Evolutionary conservation across 345 rosid species (phyloP), one percentile per base, ranked within the genome.

Genomic region (Eucalyptus leucophloia): DNA sequence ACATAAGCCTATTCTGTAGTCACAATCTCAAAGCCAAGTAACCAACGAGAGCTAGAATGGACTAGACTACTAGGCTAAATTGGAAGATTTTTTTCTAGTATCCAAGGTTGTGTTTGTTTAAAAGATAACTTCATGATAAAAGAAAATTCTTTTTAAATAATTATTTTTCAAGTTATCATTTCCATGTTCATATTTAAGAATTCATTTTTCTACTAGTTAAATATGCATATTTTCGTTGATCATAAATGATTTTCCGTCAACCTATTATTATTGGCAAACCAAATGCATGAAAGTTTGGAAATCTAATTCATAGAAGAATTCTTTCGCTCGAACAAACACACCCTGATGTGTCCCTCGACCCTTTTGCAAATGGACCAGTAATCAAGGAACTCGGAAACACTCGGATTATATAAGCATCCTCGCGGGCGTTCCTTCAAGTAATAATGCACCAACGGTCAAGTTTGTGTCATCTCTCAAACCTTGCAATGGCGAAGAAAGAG

Each of bases 231-330:
- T 34, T 72, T 18, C 2, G 34, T 19, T 6, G 7, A 3, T 2
- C 3, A 24, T 37, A 21, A 37, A 72, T 37, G 28, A 72, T 37
- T 72, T 72, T 19, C 15, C 0, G 0, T 37, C 1, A 4, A 37
- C 2, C 0, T 16, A 37, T 10, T 4, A 72, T 19, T 72, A 3
- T 72, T 2, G 0, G 4, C 14, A 19, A 72, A 72, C 3, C 2
- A 19, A 72, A 72, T 0, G 0, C 2, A 0, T 10, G 23, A 72
- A 72, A 72, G 24, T 19, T 2, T 0, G 2, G 1, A 37, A 37
- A 72, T 19, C 15, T 72, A 72, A 37, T 72, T 72, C 0, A 0
- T 3, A 2, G 2, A 72, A 72, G 5, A 19, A 37, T 72, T 21
- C 47, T 21, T 72, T 72, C 9, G 12, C 28, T 19, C 5, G 7